A percentile compares a stretch with the other conserved stretches of the same genome.
phyloP scores from a whole-genome alignment of 2,329 filamentous ascomycete genomes.

The Fusarium globosum region DNA sequence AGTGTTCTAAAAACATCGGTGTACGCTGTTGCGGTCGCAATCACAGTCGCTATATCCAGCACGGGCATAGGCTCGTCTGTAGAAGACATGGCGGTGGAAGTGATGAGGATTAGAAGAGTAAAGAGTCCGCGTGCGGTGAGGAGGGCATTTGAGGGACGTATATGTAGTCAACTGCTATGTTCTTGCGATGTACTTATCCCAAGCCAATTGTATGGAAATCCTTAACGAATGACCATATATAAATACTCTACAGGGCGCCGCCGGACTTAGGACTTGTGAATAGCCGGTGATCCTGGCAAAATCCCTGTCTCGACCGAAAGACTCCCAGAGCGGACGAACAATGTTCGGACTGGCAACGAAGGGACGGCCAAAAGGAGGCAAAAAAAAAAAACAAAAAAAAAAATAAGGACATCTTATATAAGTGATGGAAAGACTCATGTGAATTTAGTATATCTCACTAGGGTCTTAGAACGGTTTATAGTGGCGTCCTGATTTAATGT shows the following conservation, averaged over 20 bases:
- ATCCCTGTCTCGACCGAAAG: not conserved
- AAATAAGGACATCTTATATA: not conserved
- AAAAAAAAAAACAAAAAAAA: too few relatives aligned
- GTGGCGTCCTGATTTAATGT: not conserved
- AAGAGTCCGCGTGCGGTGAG: too few relatives aligned
- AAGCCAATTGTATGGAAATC: not conserved
- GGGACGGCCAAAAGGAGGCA: not conserved
- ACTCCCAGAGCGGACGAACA: rapidly evolving
- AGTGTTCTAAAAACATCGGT: not conserved
- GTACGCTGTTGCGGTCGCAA: not conserved
- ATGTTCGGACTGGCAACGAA: not conserved
- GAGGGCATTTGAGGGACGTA: not conserved
- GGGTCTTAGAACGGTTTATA: rapidly evolving
- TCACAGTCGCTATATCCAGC: not conserved
- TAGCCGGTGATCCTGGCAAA: not conserved
- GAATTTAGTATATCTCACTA: rapidly evolving
- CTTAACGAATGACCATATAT: not conserved
- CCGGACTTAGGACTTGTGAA: not conserved
- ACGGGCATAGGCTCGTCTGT: not conserved
- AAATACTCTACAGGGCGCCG: too few relatives aligned
- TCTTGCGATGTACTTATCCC: not conserved
- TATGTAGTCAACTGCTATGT: too few relatives aligned
- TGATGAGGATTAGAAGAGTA: too few relatives aligned
- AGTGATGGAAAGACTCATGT: not conserved
- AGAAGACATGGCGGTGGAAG: not conserved